Evolutionary conservation across 192 early-diverging fungal genomes (phyloP).

Genomic region (Backusella westeae): DNA sequence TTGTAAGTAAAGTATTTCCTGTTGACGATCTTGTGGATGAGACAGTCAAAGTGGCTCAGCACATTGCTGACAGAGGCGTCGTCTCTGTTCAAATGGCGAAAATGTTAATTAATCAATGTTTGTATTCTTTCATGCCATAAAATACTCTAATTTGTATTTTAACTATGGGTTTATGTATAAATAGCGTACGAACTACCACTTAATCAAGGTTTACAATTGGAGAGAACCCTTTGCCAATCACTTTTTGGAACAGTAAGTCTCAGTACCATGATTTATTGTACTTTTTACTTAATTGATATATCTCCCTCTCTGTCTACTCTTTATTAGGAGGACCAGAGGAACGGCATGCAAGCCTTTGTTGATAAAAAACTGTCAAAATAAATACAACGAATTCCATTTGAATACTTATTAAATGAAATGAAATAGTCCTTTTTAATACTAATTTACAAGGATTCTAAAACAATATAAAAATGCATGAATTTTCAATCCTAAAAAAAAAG

Average conservation of each 20-base stretch:
- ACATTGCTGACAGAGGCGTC: slow-evolving; percentile 80
- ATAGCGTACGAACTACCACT: slow-evolving; percentile 85
- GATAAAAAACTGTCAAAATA: slow-evolving; percentile 78
- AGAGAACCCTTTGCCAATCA: slow-evolving; percentile 90
- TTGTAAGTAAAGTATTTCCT: slow-evolving; percentile 89
- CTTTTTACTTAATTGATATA: not conserved
- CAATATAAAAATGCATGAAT: not conserved
- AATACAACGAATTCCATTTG: not conserved
- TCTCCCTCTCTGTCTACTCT: not conserved
- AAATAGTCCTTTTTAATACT: not conserved
- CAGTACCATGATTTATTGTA: not conserved
- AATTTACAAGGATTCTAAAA: not conserved
- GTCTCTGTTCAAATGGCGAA: slow-evolving; percentile 91
- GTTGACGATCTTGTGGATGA: slow-evolving; percentile 83
- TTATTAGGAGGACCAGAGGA: slow-evolving; percentile 80
- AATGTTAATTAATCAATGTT: slow-evolving; percentile 86
- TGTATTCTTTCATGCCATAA: not conserved
- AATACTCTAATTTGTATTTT: not conserved
- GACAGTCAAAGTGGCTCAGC: slow-evolving; percentile 83
- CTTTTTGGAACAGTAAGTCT: slow-evolving; percentile 76
- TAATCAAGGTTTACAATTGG: slow-evolving; percentile 77
- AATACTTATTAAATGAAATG: not conserved
- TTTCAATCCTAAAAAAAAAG: not conserved
- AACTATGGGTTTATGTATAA: not conserved
- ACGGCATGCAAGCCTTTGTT: slow-evolving; percentile 92